Evolutionary conservation across 2,329 filamentous ascomycete genomes (phyloP), one percentile per base, ranked within the genome.

Genomic region (Cytospora piceae): DNA sequence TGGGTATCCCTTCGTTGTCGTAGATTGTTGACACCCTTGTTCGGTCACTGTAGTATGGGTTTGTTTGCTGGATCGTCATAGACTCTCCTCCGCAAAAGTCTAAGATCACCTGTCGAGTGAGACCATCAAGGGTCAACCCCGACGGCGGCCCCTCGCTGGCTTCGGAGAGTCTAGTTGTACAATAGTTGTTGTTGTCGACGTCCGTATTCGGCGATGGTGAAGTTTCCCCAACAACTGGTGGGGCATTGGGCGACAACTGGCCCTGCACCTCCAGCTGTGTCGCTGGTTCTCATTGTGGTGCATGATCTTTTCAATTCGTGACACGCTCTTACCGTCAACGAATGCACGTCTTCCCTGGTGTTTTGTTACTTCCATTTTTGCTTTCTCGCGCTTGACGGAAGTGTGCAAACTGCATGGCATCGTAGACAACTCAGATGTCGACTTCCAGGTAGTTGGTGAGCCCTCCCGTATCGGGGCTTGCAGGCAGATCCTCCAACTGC

Each of bases 201-300:
- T 49, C 42, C 42, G 42, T 49, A n/a, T 49, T 49, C 42, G 42
- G 42, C 42, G 42, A 49, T 49, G n/a, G 7, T 49, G 42, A 24
- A 17, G n/a, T 22, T 12, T 12, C n/a, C 6, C 20, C 14, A 22
- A 22, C 9, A 7, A 12, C 42, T 8, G n/a, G 42, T 49, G 42
- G 42, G n/a, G 42, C 42, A 22, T n/a, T 1, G 11, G n/a, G n/a
- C 42, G 42, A 49, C 42, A 49, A 22, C 42, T 49, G 42, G 42
- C 42, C 1, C n/a, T 49, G 42, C 42, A 49, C 17, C n/a, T 22
- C 7, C n/a, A 49, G n/a, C 42, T 22, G 42, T 22, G 42, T 12
- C 42, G 42, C 9, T 9, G n/a, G 11, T n/a, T 49, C 12, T 4
- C 9, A 4, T 49, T 8, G 42, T 24, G n/a, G 9, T 49, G 42